Evolutionary conservation across 1,139 yeast species (phyloP), one percentile per base, ranked within the genome.

Genomic region (Pneumocystis jirovecii): DNA sequence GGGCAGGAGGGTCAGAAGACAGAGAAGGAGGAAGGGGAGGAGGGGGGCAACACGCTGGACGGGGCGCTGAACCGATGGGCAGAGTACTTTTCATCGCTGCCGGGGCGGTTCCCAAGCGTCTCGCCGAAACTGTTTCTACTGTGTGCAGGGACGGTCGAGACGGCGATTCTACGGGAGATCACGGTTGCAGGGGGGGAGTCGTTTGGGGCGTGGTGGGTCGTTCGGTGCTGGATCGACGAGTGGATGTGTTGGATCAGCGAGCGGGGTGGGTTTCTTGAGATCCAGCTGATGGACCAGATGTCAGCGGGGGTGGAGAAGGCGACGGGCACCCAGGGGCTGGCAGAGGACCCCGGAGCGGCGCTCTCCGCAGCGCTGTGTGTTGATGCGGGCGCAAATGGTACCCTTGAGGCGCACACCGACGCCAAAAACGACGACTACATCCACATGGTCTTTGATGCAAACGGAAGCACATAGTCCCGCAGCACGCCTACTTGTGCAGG

Each of bases 131-230:
- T 84, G 62, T 83, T 85, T 70, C 73, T 85, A 21, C 74, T 85
- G 64, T 79, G 83, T 64, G 76, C 83, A 62, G 81, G 83, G 61
- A 82, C 85, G 17, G 73, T 85, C 5, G 76, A 84, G 64, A 84
- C 88, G 3, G 80, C 85, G n/a, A 83, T 85, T n/a, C 75, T 85
- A 57, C 77, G 88, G 66, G 88, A 85, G 70, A 82, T 86, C 66
- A 82, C 85, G 64, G 76, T 83, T 66, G 76, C 77, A 39, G 84
- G 86, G 1, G 86, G 86, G 2, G 81, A 80, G 64, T 82, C 85
- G 1, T 86, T 87, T 73, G 86, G 85, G 12, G 83, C 85, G 0
- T 87, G 95, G 91, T 87, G 91, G 90, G 81, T 83, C 50, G 79
- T 87, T 17, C 78, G 87, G 66, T 85, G 89, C 73, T 87, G 95